A percentile compares a stretch with the other conserved stretches of the same genome.
Conservation (phyloP, 2,329 filamentous ascomycete species). For the Septoria petroselini region DNA sequence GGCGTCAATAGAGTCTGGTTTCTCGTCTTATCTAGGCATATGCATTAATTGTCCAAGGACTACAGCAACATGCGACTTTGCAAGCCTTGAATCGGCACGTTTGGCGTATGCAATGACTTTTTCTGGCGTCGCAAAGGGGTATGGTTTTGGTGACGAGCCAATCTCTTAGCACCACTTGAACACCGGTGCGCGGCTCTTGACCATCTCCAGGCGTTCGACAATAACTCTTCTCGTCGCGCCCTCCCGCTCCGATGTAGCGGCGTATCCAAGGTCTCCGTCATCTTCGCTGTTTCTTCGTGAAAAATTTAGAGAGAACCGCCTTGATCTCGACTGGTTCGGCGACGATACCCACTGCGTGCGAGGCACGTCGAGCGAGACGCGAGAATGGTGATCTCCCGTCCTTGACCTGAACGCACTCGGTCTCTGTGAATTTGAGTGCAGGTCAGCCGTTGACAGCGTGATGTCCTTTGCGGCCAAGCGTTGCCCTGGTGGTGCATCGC, state of each 20-base stretch:
- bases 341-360: conserved; percentile 33
- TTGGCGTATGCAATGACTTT: too few relatives aligned
- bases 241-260: conserved; percentile 90
- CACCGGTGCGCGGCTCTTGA: conserved; percentile 91
- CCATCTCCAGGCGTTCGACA: conserved; percentile 90
- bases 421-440: conserved; percentile 18
- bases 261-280: conserved; percentile 91
- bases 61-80: too few relatives aligned
- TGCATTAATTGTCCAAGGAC: too few relatives aligned
- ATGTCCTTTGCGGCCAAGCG: conserved; percentile 18
- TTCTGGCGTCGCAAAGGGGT: too few relatives aligned
- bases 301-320: conserved; percentile 45
- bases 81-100: too few relatives aligned
- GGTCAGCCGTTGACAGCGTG: conserved; percentile 16
- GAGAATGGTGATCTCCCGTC: conserved; percentile 31
- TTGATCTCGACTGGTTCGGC: conserved; percentile 22
- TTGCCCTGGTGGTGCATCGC: conserved; percentile 20
- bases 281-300: conserved; percentile 52
- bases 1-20: too few relatives aligned
- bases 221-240: conserved; percentile 90
- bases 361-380: conserved; percentile 28
- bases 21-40: too few relatives aligned
- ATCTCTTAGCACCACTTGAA: conserved; percentile 86
- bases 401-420: conserved; percentile 26
- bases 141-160: too few relatives aligned